Evolutionary conservation across 257 asterid genomes (phyloP), one percentile per base, ranked within the genome.

Genomic region (Apocynum venetum): DNA sequence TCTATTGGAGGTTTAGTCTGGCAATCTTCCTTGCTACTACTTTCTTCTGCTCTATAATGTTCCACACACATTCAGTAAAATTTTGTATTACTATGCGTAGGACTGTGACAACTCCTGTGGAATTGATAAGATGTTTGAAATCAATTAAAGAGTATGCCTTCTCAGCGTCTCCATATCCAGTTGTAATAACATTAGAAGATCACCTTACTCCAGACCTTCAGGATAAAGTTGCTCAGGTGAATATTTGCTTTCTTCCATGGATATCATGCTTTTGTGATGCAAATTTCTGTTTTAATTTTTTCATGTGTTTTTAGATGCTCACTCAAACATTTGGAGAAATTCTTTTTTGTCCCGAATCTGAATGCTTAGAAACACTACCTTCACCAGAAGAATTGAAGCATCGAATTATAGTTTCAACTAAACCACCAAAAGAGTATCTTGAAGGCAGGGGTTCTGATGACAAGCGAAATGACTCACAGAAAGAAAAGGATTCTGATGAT

Each of bases 391-490:
- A 90, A 63, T 72, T 93, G 53, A 93, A 90, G 76, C 85, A 90
- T 72, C 90, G 89, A 46, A 70, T 93, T 67, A 84, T 93, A n/a
- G 81, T 93, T 82, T 93, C 98, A 76, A 93, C 98, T 44, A 93
- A 93, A 81, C 98, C 97, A 82, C 98, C 98, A 41, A 91, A 88
- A 79, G 94, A 93, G 89, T 90, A 89, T 84, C 94, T 89, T n/a
- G 93, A 91, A 85, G 89, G 90, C 66, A 87, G 85, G 79, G 57
- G 76, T n/a, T 36, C 55, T 25, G 77, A 82, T 72, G 93, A 88
- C 64, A 80, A 71, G 71, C 86, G 61, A 44, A 80, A 73, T 77
- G 77, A 20, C 71, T 82, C 78, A 31, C 84, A 43, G 43, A 86
- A 44, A 71, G 84, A 76, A 82, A 89, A 86, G 75, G 90, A 84